Evolutionary conservation across 2,329 filamentous ascomycete species (phyloP), one percentile per base, ranked within the genome.

Genomic region (Diaporthe amygdali): DNA sequence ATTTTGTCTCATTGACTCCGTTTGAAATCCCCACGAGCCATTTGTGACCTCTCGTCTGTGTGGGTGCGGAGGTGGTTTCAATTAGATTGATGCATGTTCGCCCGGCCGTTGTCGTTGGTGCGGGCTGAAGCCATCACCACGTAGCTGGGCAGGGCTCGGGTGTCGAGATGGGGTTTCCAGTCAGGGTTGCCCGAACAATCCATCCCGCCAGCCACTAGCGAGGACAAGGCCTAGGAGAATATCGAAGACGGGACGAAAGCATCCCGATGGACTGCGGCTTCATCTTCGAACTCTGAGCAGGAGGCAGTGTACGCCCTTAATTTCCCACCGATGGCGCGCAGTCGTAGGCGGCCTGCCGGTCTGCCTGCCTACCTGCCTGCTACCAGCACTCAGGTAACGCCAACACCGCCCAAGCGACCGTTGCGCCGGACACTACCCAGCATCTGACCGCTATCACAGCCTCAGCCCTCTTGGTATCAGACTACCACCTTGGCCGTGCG

Each of bases 291-390:
- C 59, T 47, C 41, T 49, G 30, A 49, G 59, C 59, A 14, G 59
- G 30, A 64, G 44, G 44, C 59, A 64, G 59, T 64, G 30, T 64
- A 49, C n/a, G 44, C 30, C 59, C 55, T 34, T 64, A 37, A 64
- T 37, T 49, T 47, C 32, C 59, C 44, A 37, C 12, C 44, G 44
- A 27, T 1, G 59, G n/a, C 44, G n/a, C n/a, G 44, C 59, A 49
- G n/a, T 41, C 10, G 5, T 9, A 3, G 56, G 27, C 39, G 15
- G 25, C 20, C 17, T n/a, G n/a, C n/a, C n/a, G n/a, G n/a, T n/a
- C n/a, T n/a, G n/a, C n/a, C n/a, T n/a, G n/a, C n/a, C n/a, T n/a
- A n/a, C n/a, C 10, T 9, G 32, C 37, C 7, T 37, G 25, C 5
- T 25, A 22, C 47, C 47, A 12, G 27, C 27, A 47, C n/a, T 30